Evolutionary conservation across 2,329 filamentous ascomycete genomes (phyloP), one percentile per base, ranked within the genome.

Genomic region (Pochonia chlamydosporia): DNA sequence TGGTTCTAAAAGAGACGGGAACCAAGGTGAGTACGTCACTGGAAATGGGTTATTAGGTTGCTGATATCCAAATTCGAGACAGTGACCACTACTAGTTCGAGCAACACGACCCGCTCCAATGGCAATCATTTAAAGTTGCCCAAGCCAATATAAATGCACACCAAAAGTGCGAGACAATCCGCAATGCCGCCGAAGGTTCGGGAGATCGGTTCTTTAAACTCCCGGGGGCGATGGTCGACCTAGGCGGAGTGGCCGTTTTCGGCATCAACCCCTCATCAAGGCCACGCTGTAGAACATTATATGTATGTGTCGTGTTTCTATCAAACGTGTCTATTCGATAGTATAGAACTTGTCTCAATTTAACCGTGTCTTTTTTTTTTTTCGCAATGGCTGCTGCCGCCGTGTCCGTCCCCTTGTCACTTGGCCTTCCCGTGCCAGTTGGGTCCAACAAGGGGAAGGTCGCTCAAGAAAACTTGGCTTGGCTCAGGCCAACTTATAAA

Each of bases 371-470:
- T 23, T 8, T 39, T 39, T 20, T 26, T 23, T 8, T 39, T 39
- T 20, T 26, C 21, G 16, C 20, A 25, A 42, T 42, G 40, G 25
- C 25, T 14, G 20, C 40, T 16, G 40, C n/a, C 21, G 25, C 39
- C 39, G 11, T 28, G 40, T 26, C 40, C 13, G 10, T 42, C 18
- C 24, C 5, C n/a, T 35, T n/a, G n/a, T n/a, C 16, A 8, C 35
- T 31, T 28, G 21, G 24, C 10, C 40, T 23, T 21, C 40, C 26
- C n/a, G 20, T 46, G 5, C 18, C 43, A 25, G 43, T 46, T 1
- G 43, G 43, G n/a, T 46, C 43, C 21, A 46, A 46, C 16, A 16
- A 46, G 28, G 43, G 43, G 24, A 46, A 46, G 43, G 18, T 46
- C 26, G 43, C 43, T 21, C 23, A 24, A n/a, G 21, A 40, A 37